These are phyloP conservation scores for Taxillus chinensis DNA, from an alignment of 164 flowering plant genomes.

Conservation along the genomic window DNA sequence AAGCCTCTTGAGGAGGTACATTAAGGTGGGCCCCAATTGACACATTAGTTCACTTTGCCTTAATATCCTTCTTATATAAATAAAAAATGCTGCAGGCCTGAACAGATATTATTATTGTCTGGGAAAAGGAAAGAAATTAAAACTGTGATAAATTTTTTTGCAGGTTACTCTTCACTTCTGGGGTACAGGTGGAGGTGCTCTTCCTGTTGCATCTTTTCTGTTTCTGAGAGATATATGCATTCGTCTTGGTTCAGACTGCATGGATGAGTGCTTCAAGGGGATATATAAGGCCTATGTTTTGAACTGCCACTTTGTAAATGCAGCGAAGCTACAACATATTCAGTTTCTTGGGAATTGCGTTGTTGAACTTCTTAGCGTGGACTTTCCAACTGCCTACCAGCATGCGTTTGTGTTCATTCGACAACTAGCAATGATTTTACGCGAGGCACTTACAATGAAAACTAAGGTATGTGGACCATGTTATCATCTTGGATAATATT, in stretches of 20 bases:
- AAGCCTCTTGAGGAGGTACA: constrained; percentile 67
- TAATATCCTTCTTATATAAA: not conserved
- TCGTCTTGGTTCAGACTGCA: constrained; percentile 76
- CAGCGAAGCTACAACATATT: constrained; percentile 70
- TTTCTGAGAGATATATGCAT: constrained; percentile 77
- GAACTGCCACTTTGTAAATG: constrained; percentile 70
- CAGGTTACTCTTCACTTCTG: constrained; percentile 90
- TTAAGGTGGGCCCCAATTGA: constrained; percentile 46
- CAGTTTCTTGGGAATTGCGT: constrained; percentile 80
- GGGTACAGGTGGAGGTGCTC: constrained; percentile 93
- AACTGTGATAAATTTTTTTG: constrained; percentile 1
- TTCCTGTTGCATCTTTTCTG: constrained; percentile 70
- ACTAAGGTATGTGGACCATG: constrained; percentile 40
- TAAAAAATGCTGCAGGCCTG: not conserved
- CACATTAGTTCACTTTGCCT: not conserved
- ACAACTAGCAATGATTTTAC: constrained; percentile 77
- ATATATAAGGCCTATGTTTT: constrained; percentile 85
- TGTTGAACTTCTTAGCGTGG: constrained; percentile 63
- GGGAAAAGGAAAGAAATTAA: no score
- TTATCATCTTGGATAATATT: not conserved
- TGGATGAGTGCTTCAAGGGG: constrained; percentile 80
- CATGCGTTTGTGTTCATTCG: constrained; percentile 85
- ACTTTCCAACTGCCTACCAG: constrained; percentile 73
- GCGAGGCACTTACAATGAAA: constrained; percentile 58
- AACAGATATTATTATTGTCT: not conserved